Evolutionary conservation across 2,329 filamentous ascomycete genomes (phyloP), one percentile per base, ranked within the genome.

Genomic region (Leptographium galeiforme): DNA sequence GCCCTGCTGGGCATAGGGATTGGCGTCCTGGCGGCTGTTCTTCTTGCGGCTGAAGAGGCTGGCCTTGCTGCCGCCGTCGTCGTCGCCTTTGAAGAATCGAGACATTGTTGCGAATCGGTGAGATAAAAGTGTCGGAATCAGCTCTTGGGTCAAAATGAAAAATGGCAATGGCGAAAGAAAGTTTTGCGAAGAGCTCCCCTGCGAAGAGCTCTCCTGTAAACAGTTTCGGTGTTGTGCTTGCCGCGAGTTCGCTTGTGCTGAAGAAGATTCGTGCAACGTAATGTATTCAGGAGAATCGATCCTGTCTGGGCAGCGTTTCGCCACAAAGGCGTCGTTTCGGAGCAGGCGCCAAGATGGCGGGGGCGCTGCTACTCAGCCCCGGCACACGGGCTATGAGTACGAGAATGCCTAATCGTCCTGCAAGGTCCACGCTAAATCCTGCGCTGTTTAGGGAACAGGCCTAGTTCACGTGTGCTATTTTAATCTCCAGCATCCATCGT

Each of bases 1-100:
- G 30, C 65, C 66, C 52, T 73, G 69, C 63, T 78, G 72, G 51
- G 78, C 78, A 60, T 84, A 83, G 7, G 80, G 79, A 60, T 82
- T 82, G 39, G 74, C 72, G 49, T 61, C 55, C 39, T 57, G 51
- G 19, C 53, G 30, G 68, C 66, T 43, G 67, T 61, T 33, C 71
- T 76, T 78, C 69, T 78, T 79, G 58, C 71, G 69, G 58, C 74
- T 69, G 61, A 80, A 79, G 51, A 79, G 70, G 47, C 76, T 73
- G 58, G 68, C 68, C 53, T 74, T 72, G 59, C 66, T 63, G 54
- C 68, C 68, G 53, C 74, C 72, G 58, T 66, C 63, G 54, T 68
- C 68, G 46, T 77, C 71, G 55, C 76, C 75, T 34, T 63, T 66
- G 58, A 81, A 75, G 60, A 82, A 80, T 61, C 77, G 80, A 69